Base-by-base conservation (phyloP, 371 early-diverging fungal genomes). In the Entomophthora muscae region DNA sequence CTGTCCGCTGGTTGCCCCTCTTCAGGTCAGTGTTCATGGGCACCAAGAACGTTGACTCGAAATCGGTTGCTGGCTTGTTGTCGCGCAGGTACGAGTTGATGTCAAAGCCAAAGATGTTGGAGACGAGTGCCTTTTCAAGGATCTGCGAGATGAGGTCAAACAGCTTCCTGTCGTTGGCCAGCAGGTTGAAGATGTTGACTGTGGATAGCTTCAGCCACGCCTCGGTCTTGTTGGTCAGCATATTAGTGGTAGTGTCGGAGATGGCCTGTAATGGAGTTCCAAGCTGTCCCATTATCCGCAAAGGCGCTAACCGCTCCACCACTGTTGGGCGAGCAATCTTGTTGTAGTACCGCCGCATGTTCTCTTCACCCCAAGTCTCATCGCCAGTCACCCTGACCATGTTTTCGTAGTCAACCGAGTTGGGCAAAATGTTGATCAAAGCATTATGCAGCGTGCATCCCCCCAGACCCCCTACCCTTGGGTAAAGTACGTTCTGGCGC, bases 361-460 rank as follows among this genome's bases (percentile, higher is more conserved):
- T 52, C 12, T 13, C 17, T 30, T 63, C 52, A 29, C n/a, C 17
- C 63, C 63, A 63, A 10, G 1, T 29, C 1, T 53, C 32, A 31
- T 63, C 53, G 1, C 31, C 31, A 1, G 63, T 63, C 32, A 54
- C 17, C 1, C 54, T 21, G 22, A 63, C 63, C 53, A 63, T 52
- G 1, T 53, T 30, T 1, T 28, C 13, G 24, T 30, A 63, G 22
- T 63, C 63, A 1, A 1, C 2, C 1, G 1, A 10, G 21, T 63
- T 52, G 10, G 63, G 63, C 3, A 30, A 29, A 2, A 63, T 1
- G 26, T 52, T 30, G 10, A 63, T 53, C 63, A 63, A 30, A 0
- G 63, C 63, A 29, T 63, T 52, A 24, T 61, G 61, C 2, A 61
- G 13, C 61, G n/a, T n/a, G n/a, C n/a, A n/a, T n/a, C n/a, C n/a